Evolutionary conservation across 192 early-diverging fungal genomes (phyloP).

Genomic region (Coemansia sp.): DNA sequence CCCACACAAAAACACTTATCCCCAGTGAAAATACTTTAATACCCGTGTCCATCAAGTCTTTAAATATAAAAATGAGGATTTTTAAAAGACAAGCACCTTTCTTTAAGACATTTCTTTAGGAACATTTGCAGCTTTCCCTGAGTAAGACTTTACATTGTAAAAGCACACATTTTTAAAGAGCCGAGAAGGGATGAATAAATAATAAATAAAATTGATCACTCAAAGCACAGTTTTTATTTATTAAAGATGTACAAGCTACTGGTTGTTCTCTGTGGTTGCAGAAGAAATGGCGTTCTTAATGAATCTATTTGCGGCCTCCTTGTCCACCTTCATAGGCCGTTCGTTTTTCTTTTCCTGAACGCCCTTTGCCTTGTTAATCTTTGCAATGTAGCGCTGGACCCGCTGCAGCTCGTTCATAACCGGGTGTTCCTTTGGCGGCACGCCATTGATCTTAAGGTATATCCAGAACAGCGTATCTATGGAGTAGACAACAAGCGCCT

Average conservation of each 20-base stretch:
- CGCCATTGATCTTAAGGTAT: slow-evolving; percentile 58
- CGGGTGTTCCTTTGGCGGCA: slow-evolving; percentile 55
- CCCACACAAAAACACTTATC: too few species aligned
- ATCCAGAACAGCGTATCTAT: slow-evolving; percentile 60
- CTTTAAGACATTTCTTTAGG: too few species aligned
- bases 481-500: slow-evolving; percentile 58
- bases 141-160: too few species aligned
- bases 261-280: not conserved
- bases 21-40: too few species aligned
- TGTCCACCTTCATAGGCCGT: slow-evolving; percentile 50
- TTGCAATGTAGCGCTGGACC: slow-evolving; percentile 41
- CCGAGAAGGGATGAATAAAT: too few species aligned
- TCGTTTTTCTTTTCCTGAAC: slow-evolving; percentile 15
- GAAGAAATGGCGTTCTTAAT: slow-evolving; percentile 42
- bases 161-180: too few species aligned
- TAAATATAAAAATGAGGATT: too few species aligned
- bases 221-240: too few species aligned
- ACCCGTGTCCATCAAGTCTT: too few species aligned
- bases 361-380: slow-evolving; percentile 55
- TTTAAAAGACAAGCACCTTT: too few species aligned
- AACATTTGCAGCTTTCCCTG: too few species aligned
- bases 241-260: not conserved
- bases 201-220: too few species aligned
- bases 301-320: slow-evolving; percentile 55
- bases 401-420: slow-evolving; percentile 60